Percentiles rank a stretch among this genome's conserved stretches.
Evolutionary conservation across 108 stramenopile species (phyloP).

Genomic region (Thalassiosira profunda): DNA sequence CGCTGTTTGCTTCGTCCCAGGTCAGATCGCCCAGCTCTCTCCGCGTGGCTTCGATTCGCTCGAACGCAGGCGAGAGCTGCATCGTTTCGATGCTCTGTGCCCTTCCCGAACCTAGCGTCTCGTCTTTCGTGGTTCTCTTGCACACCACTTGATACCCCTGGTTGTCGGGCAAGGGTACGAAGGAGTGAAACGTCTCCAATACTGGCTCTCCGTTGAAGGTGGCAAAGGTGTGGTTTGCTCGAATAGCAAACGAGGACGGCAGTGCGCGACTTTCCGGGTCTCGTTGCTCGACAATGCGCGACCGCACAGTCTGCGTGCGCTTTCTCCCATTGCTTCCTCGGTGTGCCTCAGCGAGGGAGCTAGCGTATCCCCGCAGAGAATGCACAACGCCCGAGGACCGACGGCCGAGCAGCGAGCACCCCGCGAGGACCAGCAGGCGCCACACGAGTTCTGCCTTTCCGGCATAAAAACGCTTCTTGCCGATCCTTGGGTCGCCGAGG

Average conservation of each 20-base stretch:
- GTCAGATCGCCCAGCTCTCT: not conserved
- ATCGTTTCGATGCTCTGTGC: slow-evolving; percentile 1
- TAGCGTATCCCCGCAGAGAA: not conserved
- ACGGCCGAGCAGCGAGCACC: not conserved
- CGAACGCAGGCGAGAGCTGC: not conserved
- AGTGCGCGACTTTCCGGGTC: not conserved
- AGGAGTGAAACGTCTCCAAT: slow-evolving; percentile 4
- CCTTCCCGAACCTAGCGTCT: not conserved
- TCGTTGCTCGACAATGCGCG: not conserved
- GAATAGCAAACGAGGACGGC: slow-evolving; percentile 1
- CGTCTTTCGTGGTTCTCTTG: not conserved
- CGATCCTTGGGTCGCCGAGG: too few relatives aligned
- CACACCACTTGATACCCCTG: slow-evolving; percentile 5
- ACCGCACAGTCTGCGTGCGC: not conserved
- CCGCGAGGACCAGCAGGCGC: not conserved
- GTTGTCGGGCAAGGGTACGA: slow-evolving; percentile 8
- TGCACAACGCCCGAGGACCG: not conserved
- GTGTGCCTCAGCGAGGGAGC: not conserved
- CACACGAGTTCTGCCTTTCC: not conserved
- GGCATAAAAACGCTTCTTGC: too few relatives aligned
- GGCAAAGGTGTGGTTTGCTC: slow-evolving; percentile 5
- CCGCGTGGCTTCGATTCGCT: not conserved
- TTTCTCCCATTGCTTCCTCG: not conserved
- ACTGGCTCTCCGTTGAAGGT: not conserved
- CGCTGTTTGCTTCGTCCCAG: not conserved